These are phyloP conservation scores for Russula griseocarnosa DNA, from an alignment of 768 basidiomycete species.

Conservation along the genomic window DNA sequence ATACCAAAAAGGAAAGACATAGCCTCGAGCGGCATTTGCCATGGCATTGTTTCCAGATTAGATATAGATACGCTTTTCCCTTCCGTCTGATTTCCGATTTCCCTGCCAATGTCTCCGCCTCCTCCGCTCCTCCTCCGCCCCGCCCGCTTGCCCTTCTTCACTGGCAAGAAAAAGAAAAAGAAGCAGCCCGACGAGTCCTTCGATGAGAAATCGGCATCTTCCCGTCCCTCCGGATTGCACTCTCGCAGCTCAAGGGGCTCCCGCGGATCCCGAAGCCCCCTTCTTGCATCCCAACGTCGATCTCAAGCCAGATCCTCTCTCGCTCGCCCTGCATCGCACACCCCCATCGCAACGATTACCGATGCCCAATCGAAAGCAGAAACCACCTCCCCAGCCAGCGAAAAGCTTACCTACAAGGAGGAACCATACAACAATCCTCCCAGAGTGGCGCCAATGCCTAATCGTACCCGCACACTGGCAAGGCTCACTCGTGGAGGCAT, in stretches of 20 bases:
- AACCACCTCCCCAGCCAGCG: slow-evolving; percentile 11
- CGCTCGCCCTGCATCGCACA: slow-evolving; percentile 22
- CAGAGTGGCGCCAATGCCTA: slow-evolving; percentile 22
- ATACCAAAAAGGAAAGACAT: too few species aligned
- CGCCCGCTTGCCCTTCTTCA: slow-evolving; percentile 27
- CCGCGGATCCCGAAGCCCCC: slow-evolving; percentile 7
- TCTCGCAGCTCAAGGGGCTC: slow-evolving; percentile 8
- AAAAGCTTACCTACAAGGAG: slow-evolving; percentile 25
- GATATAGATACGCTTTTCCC: too few species aligned
- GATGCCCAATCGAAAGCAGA: slow-evolving; percentile 22
- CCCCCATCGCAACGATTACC: slow-evolving; percentile 25
- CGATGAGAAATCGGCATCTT: slow-evolving; percentile 23
- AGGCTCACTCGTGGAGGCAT: slow-evolving; percentile 27
- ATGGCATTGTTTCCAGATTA: too few species aligned
- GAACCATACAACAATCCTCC: slow-evolving; percentile 29
- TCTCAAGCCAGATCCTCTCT: slow-evolving; percentile 18
- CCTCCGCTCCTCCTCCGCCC: slow-evolving; percentile 22
- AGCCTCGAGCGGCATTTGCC: too few species aligned
- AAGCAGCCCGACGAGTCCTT: slow-evolving; percentile 15
- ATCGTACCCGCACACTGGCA: slow-evolving; percentile 24
- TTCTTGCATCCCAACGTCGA: slow-evolving; percentile 10
- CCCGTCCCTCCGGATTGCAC: not conserved
- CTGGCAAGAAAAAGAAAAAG: slow-evolving; percentile 26
- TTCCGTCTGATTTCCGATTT: too few species aligned
- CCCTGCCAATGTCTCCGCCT: slow-evolving; percentile 21